Evolutionary conservation across 106 monocot genomes (phyloP).

Genomic region (Gastrodia elata): DNA sequence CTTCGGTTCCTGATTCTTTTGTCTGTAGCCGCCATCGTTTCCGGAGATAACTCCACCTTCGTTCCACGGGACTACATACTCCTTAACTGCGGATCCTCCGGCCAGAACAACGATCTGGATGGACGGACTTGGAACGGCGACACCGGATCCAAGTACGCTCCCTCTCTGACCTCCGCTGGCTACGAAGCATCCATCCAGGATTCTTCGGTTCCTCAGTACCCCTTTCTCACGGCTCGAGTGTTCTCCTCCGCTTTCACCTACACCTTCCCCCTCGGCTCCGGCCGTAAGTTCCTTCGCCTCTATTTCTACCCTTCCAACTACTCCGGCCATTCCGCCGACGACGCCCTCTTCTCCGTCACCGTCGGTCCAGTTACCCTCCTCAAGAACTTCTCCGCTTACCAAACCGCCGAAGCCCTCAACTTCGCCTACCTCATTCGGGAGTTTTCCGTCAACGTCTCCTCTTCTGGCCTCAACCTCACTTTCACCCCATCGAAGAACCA

Average conservation of each 20-base stretch:
- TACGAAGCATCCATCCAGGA: not conserved
- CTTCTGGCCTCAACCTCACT: slow-evolving; percentile 39
- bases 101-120: not conserved
- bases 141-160: slow-evolving; percentile 7
- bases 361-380: slow-evolving; percentile 43
- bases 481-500: slow-evolving; percentile 40
- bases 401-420: slow-evolving; percentile 40
- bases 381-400: slow-evolving; percentile 54
- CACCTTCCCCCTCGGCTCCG: slow-evolving; percentile 6
- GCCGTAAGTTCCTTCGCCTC: slow-evolving; percentile 27
- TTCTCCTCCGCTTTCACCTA: slow-evolving; percentile 5
- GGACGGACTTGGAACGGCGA: slow-evolving; percentile 4
- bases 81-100: slow-evolving; percentile 5
- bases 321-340: slow-evolving; percentile 17
- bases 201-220: slow-evolving; percentile 1
- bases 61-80: slow-evolving; percentile 3
- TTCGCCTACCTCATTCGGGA: slow-evolving; percentile 37
- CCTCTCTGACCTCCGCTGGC: not conserved
- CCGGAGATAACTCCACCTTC: not conserved
- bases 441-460: slow-evolving; percentile 49
- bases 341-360: slow-evolving; percentile 54
- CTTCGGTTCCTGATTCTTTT: not conserved
- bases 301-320: slow-evolving; percentile 60
- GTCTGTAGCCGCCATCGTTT: not conserved
- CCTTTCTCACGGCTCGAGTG: not conserved